Evolutionary conservation across 768 basidiomycete genomes (phyloP), one percentile per base, ranked within the genome.

Genomic region (Boletellus ananiceps): DNA sequence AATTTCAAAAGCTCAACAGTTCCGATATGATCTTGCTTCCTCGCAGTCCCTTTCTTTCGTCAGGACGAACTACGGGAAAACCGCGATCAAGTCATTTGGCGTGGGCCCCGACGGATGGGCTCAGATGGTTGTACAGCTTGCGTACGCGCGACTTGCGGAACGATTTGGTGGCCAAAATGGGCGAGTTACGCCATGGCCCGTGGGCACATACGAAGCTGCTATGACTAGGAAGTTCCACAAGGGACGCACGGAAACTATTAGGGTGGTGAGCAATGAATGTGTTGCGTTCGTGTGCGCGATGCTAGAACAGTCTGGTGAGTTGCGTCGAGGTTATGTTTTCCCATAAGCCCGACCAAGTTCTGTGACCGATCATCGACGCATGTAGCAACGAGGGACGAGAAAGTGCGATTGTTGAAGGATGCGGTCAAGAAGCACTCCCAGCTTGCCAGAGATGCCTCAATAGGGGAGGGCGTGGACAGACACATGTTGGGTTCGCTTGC

Each of bases 61-160:
- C 50, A 72, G 79, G 35, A 91, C 89, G 1, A 65, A 71, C 1
- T 97, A 94, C 58, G 94, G 94, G 31, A 95, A 93, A 68, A 78
- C 79, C 38, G 78, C 80, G 15, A 89, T 95, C 72, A 96, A 95
- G 74, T 70, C 76, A 13, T 91, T 89, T 58, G 83, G 87, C 31
- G 82, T 88, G n/a, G 90, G 91, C 36, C 94, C 94, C 3, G 94
- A 97, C 62, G 88, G 88, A 23, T 96, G 93, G 92, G 84, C 88
- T 40, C 94, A 97, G 71, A 83, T 96, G 79, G 72, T 93, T 61
- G 76, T 94, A 43, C 94, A 97, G 65, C 72, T 97, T 40, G 94
- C 93, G 6, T 93, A 93, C 66, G 79, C 75, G 49, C 80, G 93
- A 1, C 75, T 92, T 31, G 69, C 84, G 27, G 73, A 76, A 35